phyloP scores from a whole-genome alignment of 2,329 filamentous ascomycete genomes.

The Neurospora sp. region DNA sequence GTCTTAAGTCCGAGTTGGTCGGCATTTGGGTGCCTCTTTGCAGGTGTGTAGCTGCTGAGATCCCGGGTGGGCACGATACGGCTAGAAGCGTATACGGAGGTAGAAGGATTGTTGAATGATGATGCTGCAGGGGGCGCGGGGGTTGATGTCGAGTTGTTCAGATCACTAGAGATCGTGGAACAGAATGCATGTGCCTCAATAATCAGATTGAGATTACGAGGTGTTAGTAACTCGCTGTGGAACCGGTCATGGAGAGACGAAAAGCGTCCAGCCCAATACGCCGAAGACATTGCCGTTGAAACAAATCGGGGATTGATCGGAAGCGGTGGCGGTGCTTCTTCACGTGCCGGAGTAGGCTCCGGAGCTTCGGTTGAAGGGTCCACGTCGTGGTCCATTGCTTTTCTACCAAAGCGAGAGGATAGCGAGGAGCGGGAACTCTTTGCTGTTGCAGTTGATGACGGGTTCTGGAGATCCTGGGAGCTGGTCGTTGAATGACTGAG shows the following conservation, averaged over 20 bases:
- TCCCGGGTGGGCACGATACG: constrained; percentile 5
- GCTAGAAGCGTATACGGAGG: constrained; percentile 10
- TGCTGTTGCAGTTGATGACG: constrained; percentile 6
- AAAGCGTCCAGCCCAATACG: constrained; percentile 56
- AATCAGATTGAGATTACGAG: constrained; percentile 14
- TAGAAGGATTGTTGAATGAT: constrained; percentile 14
- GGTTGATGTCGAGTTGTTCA: neutral
- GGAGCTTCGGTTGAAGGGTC: neutral
- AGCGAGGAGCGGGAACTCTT: constrained; percentile 1
- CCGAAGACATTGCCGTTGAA: constrained; percentile 32
- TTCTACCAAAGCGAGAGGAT: neutral
- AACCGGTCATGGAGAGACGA: constrained; percentile 45
- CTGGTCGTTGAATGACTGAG: constrained; percentile 2
- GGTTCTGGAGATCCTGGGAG: neutral
- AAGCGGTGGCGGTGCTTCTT: constrained; percentile 5
- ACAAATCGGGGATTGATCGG: constrained; percentile 23
- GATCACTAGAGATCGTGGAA: neutral
- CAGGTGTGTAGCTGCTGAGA: neutral
- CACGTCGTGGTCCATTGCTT: neutral
- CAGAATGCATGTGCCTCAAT: constrained; percentile 10
- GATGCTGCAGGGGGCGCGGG: constrained; percentile 1
- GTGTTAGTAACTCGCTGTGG: constrained; percentile 28
- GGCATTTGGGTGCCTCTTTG: neutral
- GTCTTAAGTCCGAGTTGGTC: neutral
- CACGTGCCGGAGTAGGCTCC: constrained; percentile 3